A percentile compares a stretch with the other conserved stretches of the same genome.
Evolutionary conservation across 2,329 filamentous ascomycete species (phyloP).

Genomic region (Shiraia sp.): DNA sequence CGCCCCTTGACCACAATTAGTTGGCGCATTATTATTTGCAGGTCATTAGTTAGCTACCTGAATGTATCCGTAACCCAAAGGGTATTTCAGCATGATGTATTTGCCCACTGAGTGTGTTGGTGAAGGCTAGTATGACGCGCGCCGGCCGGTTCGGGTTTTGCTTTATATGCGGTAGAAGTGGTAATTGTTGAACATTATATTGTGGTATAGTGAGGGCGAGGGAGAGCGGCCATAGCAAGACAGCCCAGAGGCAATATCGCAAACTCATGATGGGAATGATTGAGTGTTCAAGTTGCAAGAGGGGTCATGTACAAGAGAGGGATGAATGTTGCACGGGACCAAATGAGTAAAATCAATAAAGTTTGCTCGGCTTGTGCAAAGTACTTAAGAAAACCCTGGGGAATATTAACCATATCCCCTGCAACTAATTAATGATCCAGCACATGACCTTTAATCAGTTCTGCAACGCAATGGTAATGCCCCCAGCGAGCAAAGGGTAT

Average conservation of each 20-base stretch:
- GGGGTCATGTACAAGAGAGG: too few relatives aligned
- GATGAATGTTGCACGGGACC: too few relatives aligned
- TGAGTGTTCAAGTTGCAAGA: too few relatives aligned
- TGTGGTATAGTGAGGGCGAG: slow-evolving; percentile 10
- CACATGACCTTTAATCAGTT: slow-evolving; percentile 3
- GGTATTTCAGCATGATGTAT: slow-evolving; percentile 20
- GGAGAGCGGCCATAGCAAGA: background rate
- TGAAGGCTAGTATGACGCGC: slow-evolving; percentile 19
- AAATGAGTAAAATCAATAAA: background rate
- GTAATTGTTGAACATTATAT: slow-evolving; percentile 9
- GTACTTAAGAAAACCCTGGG: background rate
- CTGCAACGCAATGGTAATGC: slow-evolving; percentile 3
- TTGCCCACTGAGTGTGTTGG: slow-evolving; percentile 7
- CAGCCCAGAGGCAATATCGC: slow-evolving; percentile 1
- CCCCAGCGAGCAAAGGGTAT: background rate
- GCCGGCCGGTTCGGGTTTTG: background rate
- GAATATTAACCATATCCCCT: background rate
- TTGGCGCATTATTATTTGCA: background rate
- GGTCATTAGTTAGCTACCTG: slow-evolving; percentile 11
- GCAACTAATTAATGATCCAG: slow-evolving; percentile 2
- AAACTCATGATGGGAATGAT: slow-evolving; percentile 8
- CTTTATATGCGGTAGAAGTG: slow-evolving; percentile 2
- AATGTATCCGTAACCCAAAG: slow-evolving; percentile 11
- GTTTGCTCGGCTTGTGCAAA: background rate
- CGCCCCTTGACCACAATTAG: slow-evolving; percentile 5